Evolutionary conservation across 441 rosid species (phyloP).

Genomic region (Eruca vesicaria): DNA sequence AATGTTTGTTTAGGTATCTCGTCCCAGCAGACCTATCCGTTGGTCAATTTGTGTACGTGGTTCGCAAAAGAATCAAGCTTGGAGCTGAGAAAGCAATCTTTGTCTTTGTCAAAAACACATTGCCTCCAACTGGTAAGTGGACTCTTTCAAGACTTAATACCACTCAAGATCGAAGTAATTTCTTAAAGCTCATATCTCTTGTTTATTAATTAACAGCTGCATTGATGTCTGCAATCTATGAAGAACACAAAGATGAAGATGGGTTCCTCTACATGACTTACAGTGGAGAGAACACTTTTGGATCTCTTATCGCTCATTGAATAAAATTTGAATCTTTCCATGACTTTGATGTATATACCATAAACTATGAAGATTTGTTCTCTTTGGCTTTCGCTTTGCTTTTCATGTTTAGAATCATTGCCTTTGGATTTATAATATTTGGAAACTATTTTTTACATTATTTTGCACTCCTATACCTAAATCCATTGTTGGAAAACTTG

Average conservation of each 20-base stretch:
- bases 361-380: conserved; percentile 23
- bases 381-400: conserved; percentile 17
- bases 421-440: not conserved
- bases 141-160: not conserved
- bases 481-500: conserved; percentile 1
- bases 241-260: conserved; percentile 96
- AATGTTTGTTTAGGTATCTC: conserved; percentile 53
- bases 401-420: conserved; percentile 18
- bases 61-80: conserved; percentile 98
- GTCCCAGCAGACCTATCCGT: conserved; percentile 95
- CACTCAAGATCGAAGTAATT: not conserved
- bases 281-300: conserved; percentile 98
- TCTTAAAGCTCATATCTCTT: not conserved
- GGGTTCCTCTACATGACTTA: conserved; percentile 97
- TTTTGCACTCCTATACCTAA: not conserved
- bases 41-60: conserved; percentile 94
- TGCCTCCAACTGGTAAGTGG: conserved; percentile 83
- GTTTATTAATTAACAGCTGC: conserved; percentile 51
- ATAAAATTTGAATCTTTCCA: not conserved
- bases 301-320: conserved; percentile 29
- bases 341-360: conserved; percentile 25
- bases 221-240: conserved; percentile 90
- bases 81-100: conserved; percentile 96
- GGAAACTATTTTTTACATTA: not conserved
- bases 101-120: conserved; percentile 77